Base-by-base conservation (phyloP, 2,329 filamentous ascomycete species). In the Diplocarpon rosae region DNA sequence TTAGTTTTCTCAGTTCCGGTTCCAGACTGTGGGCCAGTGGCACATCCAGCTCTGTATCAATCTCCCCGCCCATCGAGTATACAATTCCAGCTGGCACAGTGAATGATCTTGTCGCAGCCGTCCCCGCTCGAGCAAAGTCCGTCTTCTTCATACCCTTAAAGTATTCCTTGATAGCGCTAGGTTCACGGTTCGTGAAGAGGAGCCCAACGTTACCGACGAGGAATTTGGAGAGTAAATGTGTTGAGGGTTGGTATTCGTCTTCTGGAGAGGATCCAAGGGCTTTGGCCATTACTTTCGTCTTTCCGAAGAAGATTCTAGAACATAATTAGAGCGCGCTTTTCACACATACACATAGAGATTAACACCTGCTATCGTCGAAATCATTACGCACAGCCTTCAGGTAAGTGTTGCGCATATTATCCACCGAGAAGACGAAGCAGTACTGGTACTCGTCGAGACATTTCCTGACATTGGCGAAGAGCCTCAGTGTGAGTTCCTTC, bases 331-430 rank as follows among this genome's bases (percentile, higher is more conserved):
- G 30, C 28, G 12, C 17, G 4, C 16, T 16, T 20, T 9, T 14
- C 9, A 12, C 10, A 12, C 16, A 7, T 39, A 7, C 32, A 7
- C 13, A 10, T 30, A 40, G 36, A 15, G 16, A 39, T 33, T 65
- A 73, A 56, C 69, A 92, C 85, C 85, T 78, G 71, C 84, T 84
- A 69, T 95, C 88, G 39, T 73, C 73, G 57, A 95, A 80, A 59
- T 95, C 83, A 54, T 80, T 76, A 56, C 90, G 81, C 56, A 96
- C 85, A 59, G 87, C 80, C 70, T 95, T 95, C 60, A 96, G 71
- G 66, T 95, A 89, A 57, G 82, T 93, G 71, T 98, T 98, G 65
- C 92, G 87, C 87, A 95, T 95, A 72, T 96, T 95, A 63, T 94
- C 85, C 56, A 98, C 82, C 60, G 77, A 76, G 65, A 98, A 94